phyloP scores from a whole-genome alignment of 2,329 filamentous ascomycete species.

The Dactylella cylindrospora region DNA sequence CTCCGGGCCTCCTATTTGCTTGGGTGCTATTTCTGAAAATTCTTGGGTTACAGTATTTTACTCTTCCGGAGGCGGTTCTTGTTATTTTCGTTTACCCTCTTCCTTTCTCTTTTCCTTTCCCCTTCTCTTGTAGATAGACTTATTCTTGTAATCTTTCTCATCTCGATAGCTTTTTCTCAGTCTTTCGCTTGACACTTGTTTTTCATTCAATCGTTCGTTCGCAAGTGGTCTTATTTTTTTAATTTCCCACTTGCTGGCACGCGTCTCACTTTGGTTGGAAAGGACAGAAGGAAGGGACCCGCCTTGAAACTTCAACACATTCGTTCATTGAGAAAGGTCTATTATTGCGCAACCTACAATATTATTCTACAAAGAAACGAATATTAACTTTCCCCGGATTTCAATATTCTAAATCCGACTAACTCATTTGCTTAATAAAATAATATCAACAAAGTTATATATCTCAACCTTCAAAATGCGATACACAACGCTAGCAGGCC shows the following conservation, averaged over 20 bases:
- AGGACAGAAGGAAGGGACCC: slow-evolving; percentile 7
- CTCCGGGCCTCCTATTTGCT: slow-evolving; percentile 12
- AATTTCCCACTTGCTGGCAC: neutral
- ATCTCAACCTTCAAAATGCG: slow-evolving; percentile 21
- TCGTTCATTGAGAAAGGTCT: too few relatives aligned
- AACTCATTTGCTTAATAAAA: neutral
- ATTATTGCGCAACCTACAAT: too few relatives aligned
- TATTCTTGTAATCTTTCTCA: slow-evolving; percentile 16
- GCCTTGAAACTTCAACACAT: slow-evolving; percentile 20
- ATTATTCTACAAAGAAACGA: too few relatives aligned
- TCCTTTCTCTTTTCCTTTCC: slow-evolving; percentile 45
- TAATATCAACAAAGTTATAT: neutral
- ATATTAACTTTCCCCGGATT: too few relatives aligned
- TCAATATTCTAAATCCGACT: neutral
- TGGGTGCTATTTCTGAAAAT: neutral
- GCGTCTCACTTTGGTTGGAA: neutral
- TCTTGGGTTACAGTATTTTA: neutral
- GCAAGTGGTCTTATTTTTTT: neutral
- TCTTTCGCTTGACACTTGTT: slow-evolving; percentile 26
- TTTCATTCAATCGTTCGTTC: slow-evolving; percentile 24
- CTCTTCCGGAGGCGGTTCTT: too few relatives aligned
- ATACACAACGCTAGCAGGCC: slow-evolving; percentile 63
- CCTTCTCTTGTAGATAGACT: slow-evolving; percentile 21
- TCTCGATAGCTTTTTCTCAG: slow-evolving; percentile 9
- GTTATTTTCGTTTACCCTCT: slow-evolving; percentile 37